phyloP scores from a whole-genome alignment of 805 yeast genomes.

The Kuraishia piskuri region DNA sequence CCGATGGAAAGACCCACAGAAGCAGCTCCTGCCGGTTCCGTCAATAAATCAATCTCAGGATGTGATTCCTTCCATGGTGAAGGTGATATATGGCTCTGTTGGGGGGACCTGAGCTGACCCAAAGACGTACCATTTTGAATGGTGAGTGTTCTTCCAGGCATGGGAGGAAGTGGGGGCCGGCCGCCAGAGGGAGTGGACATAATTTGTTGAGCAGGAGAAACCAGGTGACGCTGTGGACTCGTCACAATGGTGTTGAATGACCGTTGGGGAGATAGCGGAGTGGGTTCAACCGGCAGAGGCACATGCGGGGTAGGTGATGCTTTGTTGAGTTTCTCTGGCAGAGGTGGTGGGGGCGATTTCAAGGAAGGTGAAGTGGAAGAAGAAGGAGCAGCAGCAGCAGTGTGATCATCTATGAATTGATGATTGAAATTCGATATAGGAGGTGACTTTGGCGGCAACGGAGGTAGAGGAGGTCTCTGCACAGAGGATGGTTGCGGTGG shows the following conservation, averaged over 20 bases:
- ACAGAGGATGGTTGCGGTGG: neutral
- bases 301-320: conserved; percentile 7
- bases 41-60: neutral
- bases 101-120: neutral
- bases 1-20: no score
- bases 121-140: neutral
- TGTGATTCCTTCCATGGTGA: conserved; percentile 21
- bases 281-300: conserved; percentile 3
- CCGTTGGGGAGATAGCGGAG: neutral
- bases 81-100: conserved; percentile 10
- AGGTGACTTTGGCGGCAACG: conserved; percentile 35
- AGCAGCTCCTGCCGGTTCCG: no score
- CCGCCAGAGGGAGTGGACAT: neutral
- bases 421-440: conserved; percentile 8
- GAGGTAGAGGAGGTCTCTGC: conserved; percentile 55
- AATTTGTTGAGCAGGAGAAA: neutral
- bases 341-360: conserved; percentile 6
- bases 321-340: conserved; percentile 1
- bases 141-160: neutral
- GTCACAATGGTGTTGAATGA: neutral
- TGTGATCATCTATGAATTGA: conserved; percentile 1
- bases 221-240: neutral
- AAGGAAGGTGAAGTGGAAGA: conserved; percentile 5
- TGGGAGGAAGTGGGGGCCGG: neutral
- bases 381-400: neutral